Conservation (phyloP, 371 early-diverging fungal genomes). For the Mucor circinelloides region DNA sequence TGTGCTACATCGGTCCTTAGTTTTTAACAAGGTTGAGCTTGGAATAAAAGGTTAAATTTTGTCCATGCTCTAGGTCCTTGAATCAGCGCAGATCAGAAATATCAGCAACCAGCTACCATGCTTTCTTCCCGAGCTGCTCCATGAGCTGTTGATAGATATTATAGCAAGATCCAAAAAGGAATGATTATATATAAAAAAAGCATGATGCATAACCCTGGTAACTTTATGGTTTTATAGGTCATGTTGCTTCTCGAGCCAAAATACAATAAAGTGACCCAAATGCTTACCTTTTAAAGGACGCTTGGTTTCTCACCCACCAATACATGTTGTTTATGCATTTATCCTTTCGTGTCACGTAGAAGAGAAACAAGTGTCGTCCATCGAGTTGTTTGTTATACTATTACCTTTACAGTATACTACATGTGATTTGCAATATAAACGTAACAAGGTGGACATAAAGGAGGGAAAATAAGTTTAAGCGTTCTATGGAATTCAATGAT, state of each 20-base stretch:
- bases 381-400: background rate
- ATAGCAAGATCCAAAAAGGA: too few relatives aligned
- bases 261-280: background rate
- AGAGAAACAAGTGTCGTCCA: background rate
- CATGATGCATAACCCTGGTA: background rate
- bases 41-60: background rate
- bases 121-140: too few relatives aligned
- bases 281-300: background rate
- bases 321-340: background rate
- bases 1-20: constrained; percentile 16
- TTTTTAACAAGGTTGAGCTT: background rate
- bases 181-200: background rate
- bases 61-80: background rate
- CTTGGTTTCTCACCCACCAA: background rate
- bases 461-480: background rate
- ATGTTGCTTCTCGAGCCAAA: background rate
- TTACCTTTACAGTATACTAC: background rate
- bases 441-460: background rate
- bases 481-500: background rate
- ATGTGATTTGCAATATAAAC: background rate
- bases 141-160: too few relatives aligned
- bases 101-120: background rate
- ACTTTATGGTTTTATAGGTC: background rate
- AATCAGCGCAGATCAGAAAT: background rate
- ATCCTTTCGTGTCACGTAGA: background rate